These are phyloP conservation scores for Elsinoe necatrix DNA, from an alignment of 2,329 filamentous ascomycete genomes.

Conservation along the genomic window DNA sequence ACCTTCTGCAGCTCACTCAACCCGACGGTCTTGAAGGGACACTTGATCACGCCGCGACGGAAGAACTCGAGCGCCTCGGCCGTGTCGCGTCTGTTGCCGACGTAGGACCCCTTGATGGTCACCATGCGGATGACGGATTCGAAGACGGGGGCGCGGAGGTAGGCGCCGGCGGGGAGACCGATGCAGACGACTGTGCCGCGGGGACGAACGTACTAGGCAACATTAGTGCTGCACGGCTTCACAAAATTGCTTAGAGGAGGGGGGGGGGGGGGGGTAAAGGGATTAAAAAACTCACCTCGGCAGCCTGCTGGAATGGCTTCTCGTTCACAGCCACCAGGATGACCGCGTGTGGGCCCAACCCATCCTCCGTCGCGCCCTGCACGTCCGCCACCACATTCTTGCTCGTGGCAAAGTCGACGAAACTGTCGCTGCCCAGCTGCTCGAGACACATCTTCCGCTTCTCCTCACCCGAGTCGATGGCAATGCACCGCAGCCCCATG, in stretches of 20 bases:
- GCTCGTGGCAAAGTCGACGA: conserved; percentile 70
- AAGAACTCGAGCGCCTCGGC: conserved; percentile 89
- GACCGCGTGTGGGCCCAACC: conserved; percentile 78
- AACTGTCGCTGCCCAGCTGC: conserved; percentile 61
- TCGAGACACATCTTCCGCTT: conserved; percentile 62
- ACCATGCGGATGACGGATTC: conserved; percentile 85
- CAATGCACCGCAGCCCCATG: conserved; percentile 75
- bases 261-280: too few relatives aligned
- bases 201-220: conserved; percentile 63
- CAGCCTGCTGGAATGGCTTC: conserved; percentile 92
- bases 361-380: conserved; percentile 68
- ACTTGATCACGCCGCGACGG: conserved; percentile 71
- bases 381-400: conserved; percentile 78
- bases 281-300: conserved; percentile 43
- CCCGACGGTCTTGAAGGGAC: conserved; percentile 77
- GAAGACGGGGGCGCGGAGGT: conserved; percentile 76
- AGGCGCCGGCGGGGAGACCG: conserved; percentile 73
- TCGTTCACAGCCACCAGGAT: conserved; percentile 78
- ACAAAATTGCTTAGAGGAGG: too few relatives aligned
- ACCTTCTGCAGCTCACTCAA: conserved; percentile 71
- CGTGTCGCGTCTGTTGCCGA: conserved; percentile 83
- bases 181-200: conserved; percentile 80
- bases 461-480: conserved; percentile 74
- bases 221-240: too few relatives aligned
- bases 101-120: conserved; percentile 84